Conservation (phyloP, 306 rosid species). For the Sicyos baderoa region DNA sequence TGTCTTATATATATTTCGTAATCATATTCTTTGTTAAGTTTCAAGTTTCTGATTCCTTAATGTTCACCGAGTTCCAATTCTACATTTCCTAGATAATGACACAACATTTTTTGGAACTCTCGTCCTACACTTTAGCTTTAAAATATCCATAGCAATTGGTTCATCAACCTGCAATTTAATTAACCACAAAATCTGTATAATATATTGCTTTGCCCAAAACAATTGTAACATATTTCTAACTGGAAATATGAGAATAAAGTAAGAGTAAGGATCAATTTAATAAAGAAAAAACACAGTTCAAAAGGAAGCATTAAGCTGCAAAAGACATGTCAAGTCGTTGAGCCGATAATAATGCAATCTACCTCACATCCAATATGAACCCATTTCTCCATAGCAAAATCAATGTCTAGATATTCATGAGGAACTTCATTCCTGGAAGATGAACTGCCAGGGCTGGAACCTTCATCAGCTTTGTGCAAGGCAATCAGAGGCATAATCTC, state of each 20-base stretch:
- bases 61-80: background rate
- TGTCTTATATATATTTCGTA: background rate
- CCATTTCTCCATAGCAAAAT: slow-evolving; percentile 71
- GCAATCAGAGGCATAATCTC: slow-evolving; percentile 42
- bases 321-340: background rate
- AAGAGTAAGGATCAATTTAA: background rate
- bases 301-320: background rate
- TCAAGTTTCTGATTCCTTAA: background rate
- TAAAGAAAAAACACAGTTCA: background rate
- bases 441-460: slow-evolving; percentile 33
- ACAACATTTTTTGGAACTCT: slow-evolving; percentile 2
- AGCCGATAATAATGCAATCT: slow-evolving; percentile 14
- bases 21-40: background rate
- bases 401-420: slow-evolving; percentile 37
- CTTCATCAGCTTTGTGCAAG: slow-evolving; percentile 36
- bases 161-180: background rate
- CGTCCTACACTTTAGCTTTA: background rate
- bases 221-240: background rate
- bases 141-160: slow-evolving; percentile 3
- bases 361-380: slow-evolving; percentile 90
- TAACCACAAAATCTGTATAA: background rate
- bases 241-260: background rate
- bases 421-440: slow-evolving; percentile 40
- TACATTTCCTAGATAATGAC: slow-evolving; percentile 5
- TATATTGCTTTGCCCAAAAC: background rate